Percentiles rank a stretch among this genome's conserved stretches.
phyloP scores from a whole-genome alignment of 1,284 basidiomycete genomes.

The Sporisorium graminicola region DNA sequence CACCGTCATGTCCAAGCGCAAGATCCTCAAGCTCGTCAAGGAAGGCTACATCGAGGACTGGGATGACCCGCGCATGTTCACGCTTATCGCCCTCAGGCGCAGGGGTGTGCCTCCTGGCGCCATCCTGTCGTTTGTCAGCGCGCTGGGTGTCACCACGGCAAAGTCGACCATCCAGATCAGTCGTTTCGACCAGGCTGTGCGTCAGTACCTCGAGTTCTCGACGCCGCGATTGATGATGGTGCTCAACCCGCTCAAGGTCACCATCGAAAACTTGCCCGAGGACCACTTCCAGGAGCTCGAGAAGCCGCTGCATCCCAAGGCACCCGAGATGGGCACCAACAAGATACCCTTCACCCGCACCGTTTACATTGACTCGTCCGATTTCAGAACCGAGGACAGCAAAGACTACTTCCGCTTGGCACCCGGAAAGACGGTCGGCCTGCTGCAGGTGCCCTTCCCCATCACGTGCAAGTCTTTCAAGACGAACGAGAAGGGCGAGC shows the following conservation, averaged over 20 bases:
- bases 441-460: constrained; percentile 94
- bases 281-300: constrained; percentile 86
- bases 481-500: constrained; percentile 76
- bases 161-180: constrained; percentile 85
- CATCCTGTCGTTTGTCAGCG: constrained; percentile 90
- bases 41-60: constrained; percentile 88
- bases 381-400: constrained; percentile 91
- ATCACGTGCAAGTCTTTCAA: constrained; percentile 93
- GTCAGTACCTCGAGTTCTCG: constrained; percentile 88
- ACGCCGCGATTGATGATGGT: constrained; percentile 95
- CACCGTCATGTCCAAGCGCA: constrained; percentile 96
- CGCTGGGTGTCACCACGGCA: constrained; percentile 88
- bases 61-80: constrained; percentile 99
- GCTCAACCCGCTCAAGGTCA: constrained; percentile 88
- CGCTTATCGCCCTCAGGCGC: constrained; percentile 91
- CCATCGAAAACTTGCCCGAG: constrained; percentile 84
- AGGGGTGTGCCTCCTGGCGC: constrained; percentile 96
- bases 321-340: constrained; percentile 85
- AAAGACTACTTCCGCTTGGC: constrained; percentile 98
- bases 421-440: constrained; percentile 94
- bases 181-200: constrained; percentile 89
- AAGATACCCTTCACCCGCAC: constrained; percentile 88
- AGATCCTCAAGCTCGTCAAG: constrained; percentile 89
- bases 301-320: constrained; percentile 94
- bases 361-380: constrained; percentile 92